Base-by-base conservation (phyloP, 169 alveolate genomes). In the Babesia sp. region DNA sequence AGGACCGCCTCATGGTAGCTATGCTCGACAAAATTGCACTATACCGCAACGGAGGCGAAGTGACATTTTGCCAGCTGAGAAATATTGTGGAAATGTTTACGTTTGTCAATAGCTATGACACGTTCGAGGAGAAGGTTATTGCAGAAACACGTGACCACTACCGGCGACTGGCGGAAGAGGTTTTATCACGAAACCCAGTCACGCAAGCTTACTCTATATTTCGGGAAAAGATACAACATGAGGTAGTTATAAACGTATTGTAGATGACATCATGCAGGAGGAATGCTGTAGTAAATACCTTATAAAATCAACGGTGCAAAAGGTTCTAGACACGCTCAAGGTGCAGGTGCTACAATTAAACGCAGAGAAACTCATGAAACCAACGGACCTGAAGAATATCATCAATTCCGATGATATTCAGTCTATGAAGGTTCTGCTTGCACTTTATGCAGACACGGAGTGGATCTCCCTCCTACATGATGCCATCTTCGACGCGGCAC, bases 41-140 rank as follows among this genome's bases (percentile, higher is more conserved):
- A 16, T 66, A 77, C 63, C 58, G 86, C 9, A 31, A 48, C 16
- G 76, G 81, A 0, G 33, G 24, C 7, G 61, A 64, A 12, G 81
- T 67, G 9, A 26, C 46, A 1, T 77, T 68, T 31, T 66, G 81
- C 63, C 86, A 77, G 28, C 76, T 77, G 5, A 33, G 61, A 9
- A 77, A 77, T 70, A 54, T 77, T 20, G 46, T 68, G 1, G 80
- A 77, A 29, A 55, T 77, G 74, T 59, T 67, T 36, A 28, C 61
- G 1, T 77, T 54, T 44, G 61, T 77, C n/a, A 75, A 37, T 1
- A 0, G 59, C 3, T 77, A 61, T 51, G 81, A 77, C 18, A 20
- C 8, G 22, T 68, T 77, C 51, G 86, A 77, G 29, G 73, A 45
- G 37, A 28, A 36, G 36, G 33, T 77, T 39, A 11, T 66, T n/a